Base-by-base conservation (phyloP, 768 basidiomycete species). In the Suillus variegatus region DNA sequence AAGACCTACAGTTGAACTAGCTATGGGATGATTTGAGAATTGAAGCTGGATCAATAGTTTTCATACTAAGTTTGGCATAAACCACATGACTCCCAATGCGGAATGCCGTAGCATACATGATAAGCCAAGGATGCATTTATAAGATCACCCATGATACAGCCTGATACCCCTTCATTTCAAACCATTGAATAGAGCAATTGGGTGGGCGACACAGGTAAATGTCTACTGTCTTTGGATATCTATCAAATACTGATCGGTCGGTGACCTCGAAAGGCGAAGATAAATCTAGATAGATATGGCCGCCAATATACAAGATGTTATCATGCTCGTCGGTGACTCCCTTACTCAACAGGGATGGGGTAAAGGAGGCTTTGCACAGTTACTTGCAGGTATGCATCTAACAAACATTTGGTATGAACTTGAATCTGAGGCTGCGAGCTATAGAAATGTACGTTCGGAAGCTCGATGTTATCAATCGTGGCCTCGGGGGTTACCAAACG, bases 391-490 rank as follows among this genome's bases (percentile, higher is more conserved):
- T 77, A 71, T 38, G 73, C 64, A 51, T 13, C 54, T 35, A 10
- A 36, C 41, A 25, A 13, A 16, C 6, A 36, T n/a, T 38, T 28
- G 2, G 32, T 58, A 38, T 38, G 36, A 28, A n/a, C 12, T 10
- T 12, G 35, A 36, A 16, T n/a, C 60, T 67, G 49, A 67, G 47
- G 28, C 32, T 56, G 47, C 25, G 16, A 58, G 9, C 5, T 64
- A 47, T 67, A 94, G 93, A 90, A 73, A 82, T 82, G 1, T 97
- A 97, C 75, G 84, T 84, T 51, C 82, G 95, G 67, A 93, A 88
- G 75, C 76, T 95, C 40, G 95, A 97, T 72, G 87, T 97, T 22
- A 68, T 97, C 67, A 97, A 97, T 73, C 87, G 95, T 57, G 95
- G 95, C 1, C 81, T 89, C 36, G 82, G 86, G 38, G 94, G 94